A percentile compares a stretch with the other conserved stretches of the same genome.
phyloP scores from a whole-genome alignment of 768 basidiomycete species.

The Lactarius deliciosus region DNA sequence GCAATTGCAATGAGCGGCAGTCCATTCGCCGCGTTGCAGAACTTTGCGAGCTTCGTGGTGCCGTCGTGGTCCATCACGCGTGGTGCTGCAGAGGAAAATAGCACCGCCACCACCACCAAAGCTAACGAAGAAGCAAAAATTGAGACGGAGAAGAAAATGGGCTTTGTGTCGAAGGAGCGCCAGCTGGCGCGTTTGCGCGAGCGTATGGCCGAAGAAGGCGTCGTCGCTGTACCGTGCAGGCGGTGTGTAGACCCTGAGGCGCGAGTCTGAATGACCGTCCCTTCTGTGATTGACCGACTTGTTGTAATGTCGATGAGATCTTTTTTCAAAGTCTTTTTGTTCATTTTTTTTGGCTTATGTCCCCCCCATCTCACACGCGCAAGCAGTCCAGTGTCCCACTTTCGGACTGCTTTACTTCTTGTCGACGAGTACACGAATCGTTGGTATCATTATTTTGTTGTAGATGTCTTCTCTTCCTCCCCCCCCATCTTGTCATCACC shows the following conservation, averaged over 20 bases:
- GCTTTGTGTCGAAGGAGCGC: slow-evolving; percentile 59
- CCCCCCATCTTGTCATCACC: no score
- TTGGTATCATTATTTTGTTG: slow-evolving; percentile 26
- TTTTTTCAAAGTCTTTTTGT: neutral
- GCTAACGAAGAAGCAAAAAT: slow-evolving; percentile 29
- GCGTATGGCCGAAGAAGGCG: slow-evolving; percentile 47
- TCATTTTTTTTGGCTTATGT: slow-evolving; percentile 10
- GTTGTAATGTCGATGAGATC: slow-evolving; percentile 20
- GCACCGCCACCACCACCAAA: neutral
- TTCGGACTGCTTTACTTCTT: neutral
- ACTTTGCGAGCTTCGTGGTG: slow-evolving; percentile 56
- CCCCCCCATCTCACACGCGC: neutral
- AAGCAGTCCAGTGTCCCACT: neutral
- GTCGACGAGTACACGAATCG: slow-evolving; percentile 16
- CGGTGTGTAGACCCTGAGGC: slow-evolving; percentile 23
- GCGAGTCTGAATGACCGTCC: no score
- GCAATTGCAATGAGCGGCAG: slow-evolving; percentile 32
- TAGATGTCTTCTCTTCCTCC: neutral
- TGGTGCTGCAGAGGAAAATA: no score
- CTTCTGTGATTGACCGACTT: neutral
- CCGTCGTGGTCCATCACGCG: slow-evolving; percentile 38
- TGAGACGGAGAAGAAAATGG: slow-evolving; percentile 24
- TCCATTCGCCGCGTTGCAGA: slow-evolving; percentile 48
- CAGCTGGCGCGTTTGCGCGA: slow-evolving; percentile 64
- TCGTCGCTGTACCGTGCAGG: slow-evolving; percentile 9